phyloP scores from a whole-genome alignment of 2,329 filamentous ascomycete species.

The Epichloe uncinata region DNA sequence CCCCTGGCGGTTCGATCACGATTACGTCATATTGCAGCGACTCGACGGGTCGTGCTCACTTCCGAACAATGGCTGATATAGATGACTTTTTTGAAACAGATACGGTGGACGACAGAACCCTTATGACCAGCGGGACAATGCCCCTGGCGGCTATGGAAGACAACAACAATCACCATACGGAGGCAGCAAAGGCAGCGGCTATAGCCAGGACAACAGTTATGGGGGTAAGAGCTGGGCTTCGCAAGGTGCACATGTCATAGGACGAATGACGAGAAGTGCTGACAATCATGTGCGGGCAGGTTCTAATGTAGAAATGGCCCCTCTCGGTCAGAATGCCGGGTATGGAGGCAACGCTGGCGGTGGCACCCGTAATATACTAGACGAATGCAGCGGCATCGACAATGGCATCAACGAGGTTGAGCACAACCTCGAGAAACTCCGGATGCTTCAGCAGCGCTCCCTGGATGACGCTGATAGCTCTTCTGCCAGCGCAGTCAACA shows the following conservation, averaged over 20 bases:
- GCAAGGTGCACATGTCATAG: background rate
- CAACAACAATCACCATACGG: constrained; percentile 12
- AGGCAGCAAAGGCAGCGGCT: constrained; percentile 8
- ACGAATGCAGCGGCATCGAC: constrained; percentile 74
- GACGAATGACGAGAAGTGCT: background rate
- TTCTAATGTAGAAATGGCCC: constrained; percentile 57
- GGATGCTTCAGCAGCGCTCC: constrained; percentile 56
- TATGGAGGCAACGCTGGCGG: constrained; percentile 33
- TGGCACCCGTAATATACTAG: constrained; percentile 60
- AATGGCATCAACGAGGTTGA: constrained; percentile 64
- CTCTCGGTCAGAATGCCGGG: constrained; percentile 40
- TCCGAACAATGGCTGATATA: background rate
- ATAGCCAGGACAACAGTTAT: constrained; percentile 16
- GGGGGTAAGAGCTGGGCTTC: constrained; percentile 13
- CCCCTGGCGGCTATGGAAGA: constrained; percentile 21
- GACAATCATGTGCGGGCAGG: constrained; percentile 14
- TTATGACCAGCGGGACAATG: constrained; percentile 40
- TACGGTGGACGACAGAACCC: constrained; percentile 44
- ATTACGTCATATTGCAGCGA: background rate
- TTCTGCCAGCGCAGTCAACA: constrained; percentile 49
- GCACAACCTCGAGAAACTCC: constrained; percentile 56
- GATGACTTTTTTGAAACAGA: constrained; percentile 21
- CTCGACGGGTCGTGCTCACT: background rate
- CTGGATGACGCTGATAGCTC: constrained; percentile 65
- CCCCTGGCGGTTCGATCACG: background rate